phyloP scores from a whole-genome alignment of 2,329 filamentous ascomycete genomes.

The Akanthomyces lecanii region DNA sequence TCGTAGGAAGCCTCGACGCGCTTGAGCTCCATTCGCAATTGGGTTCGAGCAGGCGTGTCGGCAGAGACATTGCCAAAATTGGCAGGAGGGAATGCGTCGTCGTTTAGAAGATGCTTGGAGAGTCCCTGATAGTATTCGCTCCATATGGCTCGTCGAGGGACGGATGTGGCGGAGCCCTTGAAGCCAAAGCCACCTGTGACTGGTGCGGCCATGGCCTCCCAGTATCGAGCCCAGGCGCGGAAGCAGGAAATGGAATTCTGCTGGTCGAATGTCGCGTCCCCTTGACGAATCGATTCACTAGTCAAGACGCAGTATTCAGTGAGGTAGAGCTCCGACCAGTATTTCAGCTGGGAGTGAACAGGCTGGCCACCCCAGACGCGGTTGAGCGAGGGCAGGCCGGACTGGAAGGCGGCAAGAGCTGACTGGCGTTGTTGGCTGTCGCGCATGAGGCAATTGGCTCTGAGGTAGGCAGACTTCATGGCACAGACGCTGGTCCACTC shows the following conservation, averaged over 20 bases:
- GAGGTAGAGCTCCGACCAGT: conserved; percentile 75
- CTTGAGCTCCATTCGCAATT: conserved; percentile 73
- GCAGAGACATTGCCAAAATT: conserved; percentile 37
- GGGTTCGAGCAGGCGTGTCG: conserved; percentile 53
- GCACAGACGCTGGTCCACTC: conserved; percentile 82
- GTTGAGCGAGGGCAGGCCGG: conserved; percentile 60
- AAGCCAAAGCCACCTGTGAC: conserved; percentile 54
- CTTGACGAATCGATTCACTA: conserved; percentile 53
- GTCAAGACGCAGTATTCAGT: conserved; percentile 70
- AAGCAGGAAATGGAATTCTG: conserved; percentile 53
- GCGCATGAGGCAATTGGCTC: conserved; percentile 58
- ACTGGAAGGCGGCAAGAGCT: conserved; percentile 63
- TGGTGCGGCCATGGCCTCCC: conserved; percentile 48
- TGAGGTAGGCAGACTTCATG: conserved; percentile 73
- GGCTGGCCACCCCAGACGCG: conserved; percentile 47
- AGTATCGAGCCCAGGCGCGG: conserved; percentile 67
- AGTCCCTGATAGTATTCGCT: conserved; percentile 77
- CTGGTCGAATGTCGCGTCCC: conserved; percentile 47
- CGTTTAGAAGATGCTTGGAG: conserved; percentile 68
- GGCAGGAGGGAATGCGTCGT: conserved; percentile 55
- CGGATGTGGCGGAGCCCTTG: conserved; percentile 42
- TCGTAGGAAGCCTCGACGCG: conserved; percentile 78
- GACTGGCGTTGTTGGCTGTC: conserved; percentile 47
- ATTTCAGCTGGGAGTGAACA: conserved; percentile 61
- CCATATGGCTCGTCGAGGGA: conserved; percentile 70